Conservation (phyloP, 75 land plant species). For the Isoetes taiwanensis region DNA sequence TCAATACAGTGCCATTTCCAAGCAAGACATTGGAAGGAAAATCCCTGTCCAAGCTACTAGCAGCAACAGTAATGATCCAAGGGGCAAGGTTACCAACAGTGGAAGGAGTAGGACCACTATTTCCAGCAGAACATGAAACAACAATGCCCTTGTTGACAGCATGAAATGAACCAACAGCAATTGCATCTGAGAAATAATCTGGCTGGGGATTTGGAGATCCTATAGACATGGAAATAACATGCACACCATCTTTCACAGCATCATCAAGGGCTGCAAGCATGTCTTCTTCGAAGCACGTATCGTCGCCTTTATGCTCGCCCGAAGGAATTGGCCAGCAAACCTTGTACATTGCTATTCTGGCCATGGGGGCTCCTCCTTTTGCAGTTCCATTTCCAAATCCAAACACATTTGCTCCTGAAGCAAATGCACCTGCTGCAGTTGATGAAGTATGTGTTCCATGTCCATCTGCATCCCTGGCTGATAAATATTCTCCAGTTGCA, state of each 20-base stretch:
- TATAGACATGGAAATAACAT: slow-evolving; percentile 29
- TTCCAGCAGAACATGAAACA: slow-evolving; percentile 33
- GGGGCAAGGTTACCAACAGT: slow-evolving; percentile 35
- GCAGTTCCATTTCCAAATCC: slow-evolving; percentile 50
- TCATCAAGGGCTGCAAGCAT: slow-evolving; percentile 49
- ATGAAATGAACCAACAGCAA: slow-evolving; percentile 36
- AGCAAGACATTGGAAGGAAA: slow-evolving; percentile 17
- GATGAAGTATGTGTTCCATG: slow-evolving; percentile 82
- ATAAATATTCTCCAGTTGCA: slow-evolving; percentile 30
- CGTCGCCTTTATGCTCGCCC: slow-evolving; percentile 22
- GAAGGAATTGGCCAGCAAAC: slow-evolving; percentile 64
- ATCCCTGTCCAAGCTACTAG: slow-evolving; percentile 29
- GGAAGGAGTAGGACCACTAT: slow-evolving; percentile 20
- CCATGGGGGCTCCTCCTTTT: slow-evolving; percentile 57
- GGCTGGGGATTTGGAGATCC: slow-evolving; percentile 16
- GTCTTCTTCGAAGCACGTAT: slow-evolving; percentile 52
- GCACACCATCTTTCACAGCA: slow-evolving; percentile 34
- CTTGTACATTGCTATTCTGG: slow-evolving; percentile 60
- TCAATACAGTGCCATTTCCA: slow-evolving; percentile 7
- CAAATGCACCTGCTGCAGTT: slow-evolving; percentile 41
- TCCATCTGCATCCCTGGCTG: slow-evolving; percentile 62
- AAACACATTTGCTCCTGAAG: slow-evolving; percentile 1
- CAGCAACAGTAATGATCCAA: slow-evolving; percentile 38
- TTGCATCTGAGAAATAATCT: slow-evolving; percentile 20
- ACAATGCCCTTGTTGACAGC: slow-evolving; percentile 20